These are phyloP conservation scores for Boletus reticulatus DNA, from an alignment of 768 basidiomycete genomes.

Conservation along the genomic window DNA sequence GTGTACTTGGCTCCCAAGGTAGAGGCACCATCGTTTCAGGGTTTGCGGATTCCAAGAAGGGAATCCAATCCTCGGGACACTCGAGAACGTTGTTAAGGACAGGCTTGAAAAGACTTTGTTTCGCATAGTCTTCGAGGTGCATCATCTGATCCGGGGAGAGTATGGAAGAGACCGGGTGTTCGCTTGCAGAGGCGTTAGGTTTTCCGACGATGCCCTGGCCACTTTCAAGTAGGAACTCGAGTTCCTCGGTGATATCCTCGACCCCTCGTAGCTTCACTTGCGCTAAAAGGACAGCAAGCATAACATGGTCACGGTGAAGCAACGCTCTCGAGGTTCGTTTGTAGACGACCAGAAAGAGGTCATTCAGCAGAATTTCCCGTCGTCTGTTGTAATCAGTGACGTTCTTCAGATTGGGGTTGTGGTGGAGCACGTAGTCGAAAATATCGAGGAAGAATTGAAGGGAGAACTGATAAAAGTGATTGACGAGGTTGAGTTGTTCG, in stretches of 20 bases:
- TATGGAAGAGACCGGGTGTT: conserved; percentile 41
- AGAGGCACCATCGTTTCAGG: conserved; percentile 74
- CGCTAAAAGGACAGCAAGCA: conserved; percentile 86
- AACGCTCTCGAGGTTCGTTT: conserved; percentile 87
- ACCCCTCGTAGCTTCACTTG: conserved; percentile 82
- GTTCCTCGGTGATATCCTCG: conserved; percentile 79
- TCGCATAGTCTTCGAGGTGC: conserved; percentile 70
- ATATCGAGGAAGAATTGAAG: conserved; percentile 97
- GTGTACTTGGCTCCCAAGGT: conserved; percentile 74
- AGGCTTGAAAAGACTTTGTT: conserved; percentile 73
- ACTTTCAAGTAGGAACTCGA: conserved; percentile 91
- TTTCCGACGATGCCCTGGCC: conserved; percentile 58
- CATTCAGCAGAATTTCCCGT: conserved; percentile 77
- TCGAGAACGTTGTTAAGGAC: conserved; percentile 62
- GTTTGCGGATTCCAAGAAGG: conserved; percentile 62
- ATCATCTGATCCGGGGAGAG: conserved; percentile 66
- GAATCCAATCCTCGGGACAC: conserved; percentile 64
- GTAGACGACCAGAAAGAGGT: conserved; percentile 88
- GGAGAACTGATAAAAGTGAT: conserved; percentile 99
- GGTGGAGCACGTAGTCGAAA: conserved; percentile 91
- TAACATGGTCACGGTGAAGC: conserved; percentile 85
- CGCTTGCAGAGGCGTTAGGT: conserved; percentile 33
- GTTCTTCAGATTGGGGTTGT: conserved; percentile 85
- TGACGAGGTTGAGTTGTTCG: conserved; percentile 89
- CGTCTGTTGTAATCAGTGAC: conserved; percentile 72